A percentile compares a stretch with the other conserved stretches of the same genome.
Conservation (phyloP, 306 rosid genomes). For the Malus sieversii region DNA sequence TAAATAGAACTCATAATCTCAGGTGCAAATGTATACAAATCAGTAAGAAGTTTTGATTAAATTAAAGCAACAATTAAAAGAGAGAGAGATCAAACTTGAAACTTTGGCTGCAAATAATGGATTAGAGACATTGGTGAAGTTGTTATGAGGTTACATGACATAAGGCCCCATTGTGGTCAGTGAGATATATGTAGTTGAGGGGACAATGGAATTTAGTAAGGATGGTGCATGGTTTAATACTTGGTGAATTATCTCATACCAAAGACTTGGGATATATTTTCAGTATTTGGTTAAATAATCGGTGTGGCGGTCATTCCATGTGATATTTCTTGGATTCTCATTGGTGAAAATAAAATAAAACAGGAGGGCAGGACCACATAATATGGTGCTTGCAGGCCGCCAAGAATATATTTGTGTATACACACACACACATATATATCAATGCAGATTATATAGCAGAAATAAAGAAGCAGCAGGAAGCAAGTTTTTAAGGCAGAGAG, state of each 20-base stretch:
- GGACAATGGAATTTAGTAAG: background rate
- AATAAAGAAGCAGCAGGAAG: background rate
- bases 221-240: background rate
- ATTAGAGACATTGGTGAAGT: background rate
- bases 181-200: background rate
- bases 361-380: background rate
- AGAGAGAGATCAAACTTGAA: too few relatives aligned
- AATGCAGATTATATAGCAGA: background rate
- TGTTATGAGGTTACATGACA: background rate
- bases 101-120: too few relatives aligned
- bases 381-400: background rate
- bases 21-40: too few relatives aligned
- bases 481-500: background rate
- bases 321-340: conserved; percentile 12
- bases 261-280: background rate
- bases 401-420: background rate
- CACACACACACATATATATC: background rate
- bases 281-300: background rate
- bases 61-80: too few relatives aligned
- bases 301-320: background rate
- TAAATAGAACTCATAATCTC: too few relatives aligned
- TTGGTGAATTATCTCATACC: background rate
- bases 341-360: background rate
- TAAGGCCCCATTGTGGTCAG: background rate
- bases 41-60: too few relatives aligned